Conservation (phyloP, 2,329 filamentous ascomycete genomes). For the Fusarium pseudocircinatum region DNA sequence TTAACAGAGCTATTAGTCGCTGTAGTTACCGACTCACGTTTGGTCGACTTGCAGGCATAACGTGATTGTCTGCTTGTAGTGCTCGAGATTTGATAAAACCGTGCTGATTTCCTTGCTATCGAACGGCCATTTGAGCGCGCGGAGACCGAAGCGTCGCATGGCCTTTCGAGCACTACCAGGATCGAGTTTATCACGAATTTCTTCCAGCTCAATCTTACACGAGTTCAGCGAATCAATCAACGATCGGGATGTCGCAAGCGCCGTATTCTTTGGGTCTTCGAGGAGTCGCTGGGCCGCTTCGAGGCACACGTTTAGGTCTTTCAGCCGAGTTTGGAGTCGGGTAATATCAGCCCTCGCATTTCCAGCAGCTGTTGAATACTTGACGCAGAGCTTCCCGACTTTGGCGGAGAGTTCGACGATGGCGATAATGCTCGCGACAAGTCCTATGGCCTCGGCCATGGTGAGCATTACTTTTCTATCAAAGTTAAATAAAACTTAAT, state of each 20-base stretch:
- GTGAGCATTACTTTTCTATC: no score
- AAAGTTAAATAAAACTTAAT: no score
- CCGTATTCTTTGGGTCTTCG: rapidly evolving
- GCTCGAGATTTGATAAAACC: background rate
- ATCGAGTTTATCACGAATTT: background rate
- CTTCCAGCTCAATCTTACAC: rapidly evolving
- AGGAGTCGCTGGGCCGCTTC: background rate
- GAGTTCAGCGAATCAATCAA: background rate
- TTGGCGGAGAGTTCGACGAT: background rate
- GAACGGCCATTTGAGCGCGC: background rate
- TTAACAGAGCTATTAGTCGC: background rate
- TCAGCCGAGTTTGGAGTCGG: background rate
- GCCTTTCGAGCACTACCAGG: background rate
- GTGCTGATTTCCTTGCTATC: background rate
- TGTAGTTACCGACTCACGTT: background rate
- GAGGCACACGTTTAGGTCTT: background rate
- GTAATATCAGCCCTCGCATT: background rate
- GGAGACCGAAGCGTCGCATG: background rate
- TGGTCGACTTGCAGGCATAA: background rate
- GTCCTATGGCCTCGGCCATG: background rate
- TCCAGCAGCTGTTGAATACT: background rate
- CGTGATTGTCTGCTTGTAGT: background rate
- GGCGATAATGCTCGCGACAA: background rate
- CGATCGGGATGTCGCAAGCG: background rate
- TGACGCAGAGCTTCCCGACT: background rate